Base-by-base conservation (phyloP, 2,329 filamentous ascomycete genomes). In the Fusarium decemcellulare region DNA sequence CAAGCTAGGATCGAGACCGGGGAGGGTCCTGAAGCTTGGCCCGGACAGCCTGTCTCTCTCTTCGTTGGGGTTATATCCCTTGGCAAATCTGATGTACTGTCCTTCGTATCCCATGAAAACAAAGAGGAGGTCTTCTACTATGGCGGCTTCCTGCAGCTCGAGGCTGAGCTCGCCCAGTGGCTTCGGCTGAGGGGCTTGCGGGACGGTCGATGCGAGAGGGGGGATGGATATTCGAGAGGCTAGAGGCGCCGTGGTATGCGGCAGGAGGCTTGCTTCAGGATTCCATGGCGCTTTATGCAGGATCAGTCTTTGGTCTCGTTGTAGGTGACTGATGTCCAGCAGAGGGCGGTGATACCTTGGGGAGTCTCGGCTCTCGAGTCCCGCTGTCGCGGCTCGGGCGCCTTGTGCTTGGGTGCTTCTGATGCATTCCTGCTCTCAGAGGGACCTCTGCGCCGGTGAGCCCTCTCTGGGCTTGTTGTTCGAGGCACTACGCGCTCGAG, bases 91-190 rank as follows among this genome's bases (percentile, higher is more conserved):
- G 66, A 99, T 93, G 77, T 98, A 98, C 79, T 97, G 94, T n/a
- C 96, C 96, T 81, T 99, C 96, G 69, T 94, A 97, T 27, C 96
- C 96, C 95, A 99, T 98, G 74, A 98, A 97, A 6, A 97, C 94
- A 77, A 95, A 98, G 37, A 98, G 81, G 15, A 99, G 82, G 74
- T 99, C 96, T 72, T 98, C 95, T 44, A 98, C 85, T 48, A 99
- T 92, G 9, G 90, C 92, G 27, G 90, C 89, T 81, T 99, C 96
- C 79, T 99, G 96, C 3, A 88, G 88, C 70, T 97, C 92, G 30
- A 97, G 83, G 1, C 90, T 90, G 63, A 98, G 82, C 61, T 93
- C 89, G 59, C 87, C 84, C 15, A 98, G 84, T 44, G 93, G 90
- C 51, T 94, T 84, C 8, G 87, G 83, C 53, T 88, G 82, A 2